Evolutionary conservation across 495 filamentous ascomycete genomes (phyloP).

Genomic region (Neurospora africana): DNA sequence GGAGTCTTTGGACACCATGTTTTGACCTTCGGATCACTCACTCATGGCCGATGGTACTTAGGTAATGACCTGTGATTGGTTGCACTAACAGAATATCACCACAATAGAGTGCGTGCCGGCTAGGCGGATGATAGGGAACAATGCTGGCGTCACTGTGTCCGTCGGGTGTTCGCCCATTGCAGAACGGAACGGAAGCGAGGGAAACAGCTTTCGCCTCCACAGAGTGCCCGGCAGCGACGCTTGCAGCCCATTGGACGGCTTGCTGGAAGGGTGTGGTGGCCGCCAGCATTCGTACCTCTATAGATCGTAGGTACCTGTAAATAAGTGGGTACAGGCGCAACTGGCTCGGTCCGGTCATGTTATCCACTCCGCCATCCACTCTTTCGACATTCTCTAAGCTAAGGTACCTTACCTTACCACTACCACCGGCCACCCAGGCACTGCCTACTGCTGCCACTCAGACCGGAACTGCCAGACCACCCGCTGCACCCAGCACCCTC

Average conservation of each 20-base stretch:
- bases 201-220: not conserved
- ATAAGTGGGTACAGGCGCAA: not conserved
- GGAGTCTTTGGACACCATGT: not conserved
- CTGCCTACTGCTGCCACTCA: not conserved
- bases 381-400: slow-evolving; percentile 2
- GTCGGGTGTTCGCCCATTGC: not conserved
- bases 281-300: not conserved
- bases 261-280: not conserved
- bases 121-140: not conserved
- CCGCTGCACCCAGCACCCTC: not conserved
- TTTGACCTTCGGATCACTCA: not conserved
- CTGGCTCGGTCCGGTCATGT: not conserved
- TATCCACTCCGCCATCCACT: slow-evolving; percentile 5
- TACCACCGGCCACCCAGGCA: slow-evolving; percentile 1
- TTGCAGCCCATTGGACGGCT: not conserved
- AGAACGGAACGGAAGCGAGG: not conserved
- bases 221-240: not conserved
- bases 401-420: not conserved
- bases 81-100: not conserved
- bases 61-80: not conserved
- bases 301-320: too few relatives aligned
- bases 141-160: not conserved
- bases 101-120: not conserved
- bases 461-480: not conserved
- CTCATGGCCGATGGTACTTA: not conserved